These are phyloP conservation scores for Kazachstania sp. DNA, from an alignment of 1,139 yeast species.

Conservation along the genomic window DNA sequence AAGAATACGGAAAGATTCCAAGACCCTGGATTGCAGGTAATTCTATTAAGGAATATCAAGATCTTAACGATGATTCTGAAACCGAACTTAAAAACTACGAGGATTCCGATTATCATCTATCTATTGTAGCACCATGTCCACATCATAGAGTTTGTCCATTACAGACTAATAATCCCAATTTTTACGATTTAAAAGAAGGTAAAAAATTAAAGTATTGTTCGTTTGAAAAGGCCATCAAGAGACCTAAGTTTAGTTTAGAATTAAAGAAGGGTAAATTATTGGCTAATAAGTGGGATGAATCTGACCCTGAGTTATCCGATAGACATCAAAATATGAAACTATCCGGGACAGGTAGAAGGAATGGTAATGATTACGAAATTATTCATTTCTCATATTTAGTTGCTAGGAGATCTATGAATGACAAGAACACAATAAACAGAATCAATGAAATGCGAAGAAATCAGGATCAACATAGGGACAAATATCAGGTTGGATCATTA, in stretches of 20 bases:
- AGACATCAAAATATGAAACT: constrained; percentile 32
- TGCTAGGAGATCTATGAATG: constrained; percentile 47
- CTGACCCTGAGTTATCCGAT: constrained; percentile 45
- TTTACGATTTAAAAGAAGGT: constrained; percentile 53
- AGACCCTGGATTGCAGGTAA: constrained; percentile 59
- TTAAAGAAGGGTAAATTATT: constrained; percentile 72
- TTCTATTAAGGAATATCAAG: constrained; percentile 19
- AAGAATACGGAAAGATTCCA: constrained; percentile 58
- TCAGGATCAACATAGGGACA: constrained; percentile 7
- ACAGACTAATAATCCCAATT: constrained; percentile 67
- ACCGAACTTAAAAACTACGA: constrained; percentile 23
- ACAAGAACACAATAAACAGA: constrained; percentile 21
- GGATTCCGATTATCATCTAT: constrained; percentile 41
- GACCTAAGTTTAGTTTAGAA: constrained; percentile 74
- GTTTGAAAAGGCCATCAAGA: constrained; percentile 59
- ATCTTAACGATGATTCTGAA: constrained; percentile 24
- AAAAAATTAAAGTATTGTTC: constrained; percentile 65
- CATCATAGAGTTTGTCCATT: constrained; percentile 86
- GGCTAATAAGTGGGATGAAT: constrained; percentile 63
- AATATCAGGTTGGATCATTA: constrained; percentile 15
- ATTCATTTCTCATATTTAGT: constrained; percentile 73
- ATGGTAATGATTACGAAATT: constrained; percentile 62
- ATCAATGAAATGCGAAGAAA: constrained; percentile 26
- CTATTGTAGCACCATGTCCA: constrained; percentile 79
- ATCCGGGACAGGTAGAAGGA: constrained; percentile 64